Conservation (phyloP, 441 rosid species). For the Adansonia madagascariensis region DNA sequence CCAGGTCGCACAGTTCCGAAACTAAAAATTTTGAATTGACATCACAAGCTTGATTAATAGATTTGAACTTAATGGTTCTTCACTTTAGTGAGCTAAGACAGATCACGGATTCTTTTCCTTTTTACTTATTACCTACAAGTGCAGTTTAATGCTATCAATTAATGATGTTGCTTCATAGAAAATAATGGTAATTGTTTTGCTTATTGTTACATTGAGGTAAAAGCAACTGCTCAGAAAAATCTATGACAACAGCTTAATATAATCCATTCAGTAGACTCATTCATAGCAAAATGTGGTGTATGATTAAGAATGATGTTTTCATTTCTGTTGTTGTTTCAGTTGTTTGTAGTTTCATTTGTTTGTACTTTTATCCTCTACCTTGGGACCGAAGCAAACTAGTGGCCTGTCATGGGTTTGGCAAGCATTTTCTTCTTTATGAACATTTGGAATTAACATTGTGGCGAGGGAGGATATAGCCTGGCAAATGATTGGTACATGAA, state of each 20-base stretch:
- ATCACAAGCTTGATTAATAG: not conserved
- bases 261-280: not conserved
- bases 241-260: not conserved
- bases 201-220: not conserved
- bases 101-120: not conserved
- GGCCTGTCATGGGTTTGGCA: not conserved
- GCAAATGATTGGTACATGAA: not conserved
- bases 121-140: not conserved
- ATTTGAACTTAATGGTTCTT: slow-evolving; percentile 1
- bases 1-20: not conserved
- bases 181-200: not conserved
- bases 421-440: not conserved
- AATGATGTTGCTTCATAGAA: not conserved
- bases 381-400: not conserved
- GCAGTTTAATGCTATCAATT: not conserved
- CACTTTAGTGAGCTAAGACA: not conserved
- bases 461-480: not conserved
- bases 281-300: not conserved
- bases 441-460: slow-evolving; percentile 3
- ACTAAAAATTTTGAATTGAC: not conserved
- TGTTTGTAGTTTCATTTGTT: not conserved
- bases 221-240: not conserved
- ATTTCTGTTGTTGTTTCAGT: not conserved
- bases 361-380: not conserved
- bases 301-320: not conserved